Base-by-base conservation (phyloP, 768 basidiomycete genomes). In the Mycena haematopus region DNA sequence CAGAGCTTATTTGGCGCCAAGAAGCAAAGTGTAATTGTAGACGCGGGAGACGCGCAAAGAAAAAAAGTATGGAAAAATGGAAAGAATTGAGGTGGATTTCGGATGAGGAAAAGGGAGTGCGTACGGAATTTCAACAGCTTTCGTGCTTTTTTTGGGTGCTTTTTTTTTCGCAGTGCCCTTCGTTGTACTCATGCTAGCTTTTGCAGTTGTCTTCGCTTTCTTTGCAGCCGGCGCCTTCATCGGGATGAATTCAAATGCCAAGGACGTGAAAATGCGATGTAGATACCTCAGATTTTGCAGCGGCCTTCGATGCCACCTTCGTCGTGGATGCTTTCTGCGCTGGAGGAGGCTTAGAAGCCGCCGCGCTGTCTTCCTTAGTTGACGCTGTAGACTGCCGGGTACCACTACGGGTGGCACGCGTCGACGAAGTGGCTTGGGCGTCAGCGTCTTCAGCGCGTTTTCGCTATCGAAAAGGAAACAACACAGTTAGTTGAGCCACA, bases 371-470 rank as follows among this genome's bases (percentile, higher is more conserved):
- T 72, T 70, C 29, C 68, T 70, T 46, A 66, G 47, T 52, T 62
- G 58, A 46, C 55, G 72, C 60, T 14, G 50, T 24, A 33, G 66
- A 61, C 45, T 54, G 56, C 13, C 80, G 80, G 42, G 80, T 69
- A 17, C 84, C 81, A 63, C 78, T 81, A 55, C 78, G 81, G 36
- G 81, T 82, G 35, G 77, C 69, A 72, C 82, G 81, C 68, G 82
- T 75, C 65, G 80, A 73, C 33, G 79, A 64, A 35, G 78, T 46
- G 19, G 72, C 70, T 60, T 68, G 72, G 36, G 72, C 74, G 31
- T 65, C 52, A 57, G 74, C 49, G 40, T 80, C 80, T 31, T 81
- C 82, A 24, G 74, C 73, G 73, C 83, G 86, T 78, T 90, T 91
- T 66, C 89, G 79, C 89, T 91, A 69, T 9, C 25, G 45, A 44